A percentile compares a stretch with the other conserved stretches of the same genome.
Evolutionary conservation across 139 green algal species (phyloP).

Genomic region (Edaphochlamys debaryana): DNA sequence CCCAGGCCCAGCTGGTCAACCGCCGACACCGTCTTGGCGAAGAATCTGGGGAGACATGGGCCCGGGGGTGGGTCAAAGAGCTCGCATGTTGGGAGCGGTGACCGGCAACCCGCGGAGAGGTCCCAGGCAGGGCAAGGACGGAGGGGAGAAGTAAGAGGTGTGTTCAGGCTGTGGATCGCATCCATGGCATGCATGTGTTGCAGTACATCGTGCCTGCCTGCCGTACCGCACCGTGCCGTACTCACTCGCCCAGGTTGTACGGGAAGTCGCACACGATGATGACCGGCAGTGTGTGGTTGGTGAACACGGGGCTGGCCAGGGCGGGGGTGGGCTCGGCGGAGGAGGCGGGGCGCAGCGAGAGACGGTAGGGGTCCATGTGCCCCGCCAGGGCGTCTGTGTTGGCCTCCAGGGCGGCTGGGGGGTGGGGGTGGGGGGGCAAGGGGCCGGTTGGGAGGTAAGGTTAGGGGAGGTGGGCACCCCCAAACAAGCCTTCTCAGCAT

Average conservation of each 20-base stretch:
- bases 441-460: no score
- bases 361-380: background rate
- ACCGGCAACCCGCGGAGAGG: no score
- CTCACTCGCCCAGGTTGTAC: constrained; percentile 19
- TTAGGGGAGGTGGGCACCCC: no score
- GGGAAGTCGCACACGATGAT: background rate
- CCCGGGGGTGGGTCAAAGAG: no score
- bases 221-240: no score
- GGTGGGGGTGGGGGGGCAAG: background rate
- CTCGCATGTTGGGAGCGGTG: no score
- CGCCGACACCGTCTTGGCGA: background rate
- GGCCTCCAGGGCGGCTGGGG: background rate
- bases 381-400: constrained; percentile 19
- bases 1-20: background rate
- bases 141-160: no score
- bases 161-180: no score
- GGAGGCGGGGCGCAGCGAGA: background rate
- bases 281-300: constrained; percentile 7
- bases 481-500: no score
- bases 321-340: background rate
- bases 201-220: no score
- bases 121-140: no score
- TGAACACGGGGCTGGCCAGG: constrained; percentile 9
- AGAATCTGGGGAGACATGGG: constrained; percentile 15
- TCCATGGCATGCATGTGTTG: no score